These are phyloP conservation scores for Austropuccinia psidii DNA, from an alignment of 1,284 basidiomycete species.

Conservation along the genomic window DNA sequence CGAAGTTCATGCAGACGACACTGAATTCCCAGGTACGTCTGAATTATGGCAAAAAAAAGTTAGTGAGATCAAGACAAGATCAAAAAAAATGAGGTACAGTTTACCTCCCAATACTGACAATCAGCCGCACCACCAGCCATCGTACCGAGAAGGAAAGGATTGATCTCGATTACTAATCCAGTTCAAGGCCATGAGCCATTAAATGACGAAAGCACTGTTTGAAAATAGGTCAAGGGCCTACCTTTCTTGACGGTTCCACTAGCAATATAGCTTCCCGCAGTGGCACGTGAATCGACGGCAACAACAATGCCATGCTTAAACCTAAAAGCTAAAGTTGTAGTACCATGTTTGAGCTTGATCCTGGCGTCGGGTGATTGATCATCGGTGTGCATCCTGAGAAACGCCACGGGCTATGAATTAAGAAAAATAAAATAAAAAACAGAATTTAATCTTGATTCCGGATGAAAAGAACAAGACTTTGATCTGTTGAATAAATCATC, in stretches of 20 bases:
- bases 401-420: conserved; percentile 66
- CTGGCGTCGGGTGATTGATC: conserved; percentile 59
- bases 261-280: conserved; percentile 95
- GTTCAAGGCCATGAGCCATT: conserved; percentile 40
- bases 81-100: neutral
- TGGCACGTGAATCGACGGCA: conserved; percentile 93
- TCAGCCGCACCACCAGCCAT: conserved; percentile 98
- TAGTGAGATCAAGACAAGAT: neutral
- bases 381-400: conserved; percentile 82
- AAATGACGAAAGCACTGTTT: neutral
- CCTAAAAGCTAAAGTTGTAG: conserved; percentile 95
- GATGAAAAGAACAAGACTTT: neutral
- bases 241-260: conserved; percentile 42
- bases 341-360: conserved; percentile 98
- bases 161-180: conserved; percentile 86
- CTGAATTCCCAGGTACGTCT: conserved; percentile 93
- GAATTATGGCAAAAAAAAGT: neutral
- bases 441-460: neutral
- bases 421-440: neutral
- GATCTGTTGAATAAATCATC: neutral
- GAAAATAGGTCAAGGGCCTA: neutral
- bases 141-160: conserved; percentile 93
- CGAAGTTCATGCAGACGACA: conserved; percentile 94
- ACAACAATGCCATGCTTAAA: conserved; percentile 96
- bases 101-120: conserved; percentile 80